These are phyloP conservation scores for Aureobasidium lini DNA, from an alignment of 2,329 filamentous ascomycete species.

Conservation along the genomic window DNA sequence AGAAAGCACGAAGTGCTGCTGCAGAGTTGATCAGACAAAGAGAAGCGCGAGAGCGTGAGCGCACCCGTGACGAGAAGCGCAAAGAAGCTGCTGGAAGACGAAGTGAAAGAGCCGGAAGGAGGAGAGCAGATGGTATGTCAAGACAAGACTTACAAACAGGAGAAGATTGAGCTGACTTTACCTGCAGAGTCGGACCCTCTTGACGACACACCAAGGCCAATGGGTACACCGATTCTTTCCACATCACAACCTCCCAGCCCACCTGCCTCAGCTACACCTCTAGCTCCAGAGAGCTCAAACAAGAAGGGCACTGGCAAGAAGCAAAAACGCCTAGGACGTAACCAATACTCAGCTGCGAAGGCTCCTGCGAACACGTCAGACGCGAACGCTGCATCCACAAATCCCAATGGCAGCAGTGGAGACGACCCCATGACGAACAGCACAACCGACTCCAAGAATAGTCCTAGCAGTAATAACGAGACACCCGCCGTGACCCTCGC, in stretches of 20 bases:
- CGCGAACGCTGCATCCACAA: slow-evolving; percentile 18
- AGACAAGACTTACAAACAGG: background rate
- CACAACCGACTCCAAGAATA: slow-evolving; percentile 25
- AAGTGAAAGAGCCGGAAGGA: slow-evolving; percentile 72
- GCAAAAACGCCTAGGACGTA: slow-evolving; percentile 58
- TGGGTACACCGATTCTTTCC: slow-evolving; percentile 30
- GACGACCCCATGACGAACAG: slow-evolving; percentile 21
- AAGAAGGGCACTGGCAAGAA: slow-evolving; percentile 57
- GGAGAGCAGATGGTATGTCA: slow-evolving; percentile 67
- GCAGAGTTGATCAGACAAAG: slow-evolving; percentile 50
- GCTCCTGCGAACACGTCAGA: slow-evolving; percentile 40
- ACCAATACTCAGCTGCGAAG: slow-evolving; percentile 63
- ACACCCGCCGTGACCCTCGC: slow-evolving; percentile 26
- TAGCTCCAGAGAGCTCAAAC: slow-evolving; percentile 40
- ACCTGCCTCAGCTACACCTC: slow-evolving; percentile 28
- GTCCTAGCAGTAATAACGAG: slow-evolving; percentile 29
- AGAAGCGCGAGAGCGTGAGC: slow-evolving; percentile 54
- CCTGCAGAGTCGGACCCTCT: slow-evolving; percentile 62
- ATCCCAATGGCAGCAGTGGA: slow-evolving; percentile 24
- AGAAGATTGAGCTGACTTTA: slow-evolving; percentile 20
- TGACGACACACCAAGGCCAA: slow-evolving; percentile 53
- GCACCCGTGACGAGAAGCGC: slow-evolving; percentile 64
- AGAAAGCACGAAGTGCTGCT: slow-evolving; percentile 40
- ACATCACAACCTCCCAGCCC: slow-evolving; percentile 34
- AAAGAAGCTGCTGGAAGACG: slow-evolving; percentile 70